Base-by-base conservation (phyloP, 176 grass and related monocot species). In the Urochloa ruziziensis region DNA sequence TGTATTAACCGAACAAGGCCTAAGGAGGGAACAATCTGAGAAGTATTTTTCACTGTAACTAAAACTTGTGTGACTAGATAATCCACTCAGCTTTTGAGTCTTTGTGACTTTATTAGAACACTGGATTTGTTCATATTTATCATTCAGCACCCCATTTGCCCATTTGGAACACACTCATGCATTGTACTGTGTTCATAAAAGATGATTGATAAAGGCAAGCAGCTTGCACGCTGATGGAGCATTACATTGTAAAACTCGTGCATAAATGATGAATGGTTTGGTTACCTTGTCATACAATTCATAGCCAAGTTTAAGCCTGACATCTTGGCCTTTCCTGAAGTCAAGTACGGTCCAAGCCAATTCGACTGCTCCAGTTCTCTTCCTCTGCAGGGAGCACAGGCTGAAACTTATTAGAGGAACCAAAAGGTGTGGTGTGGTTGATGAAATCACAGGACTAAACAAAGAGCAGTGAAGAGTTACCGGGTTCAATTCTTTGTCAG, bases 221-320 rank as follows among this genome's bases (percentile, higher is more conserved):
- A n/a, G n/a, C n/a, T n/a, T n/a, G n/a, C n/a, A n/a, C n/a, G n/a
- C n/a, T n/a, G n/a, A n/a, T n/a, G n/a, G n/a, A n/a, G n/a, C n/a
- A n/a, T n/a, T n/a, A n/a, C 1, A 79, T 36, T 39, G 32, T 18
- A 18, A 7, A 27, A 42, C 8, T 49, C 0, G 0, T 57, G 28
- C 10, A 10, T 74, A 46, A 2, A 57, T 18, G 27, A 33, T 19
- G 35, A 73, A 77, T 43, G 67, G 67, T 15, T 29, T 49, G 29
- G 23, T 77, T 69, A 95, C 96, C 96, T 95, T 93, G 23, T 83
- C 66, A 34, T 49, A 53, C 0, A 98, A 52, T 69, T 95, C 87
- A 65, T 92, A 98, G 9, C 93, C 96, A 73, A 91, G 43, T 87
- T 93, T 98, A 83, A 98, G 75, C 85, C 96, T 93, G 75, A 98